Evolutionary conservation across 1,284 basidiomycete species (phyloP).

Genomic region (Trichosporon sp.): DNA sequence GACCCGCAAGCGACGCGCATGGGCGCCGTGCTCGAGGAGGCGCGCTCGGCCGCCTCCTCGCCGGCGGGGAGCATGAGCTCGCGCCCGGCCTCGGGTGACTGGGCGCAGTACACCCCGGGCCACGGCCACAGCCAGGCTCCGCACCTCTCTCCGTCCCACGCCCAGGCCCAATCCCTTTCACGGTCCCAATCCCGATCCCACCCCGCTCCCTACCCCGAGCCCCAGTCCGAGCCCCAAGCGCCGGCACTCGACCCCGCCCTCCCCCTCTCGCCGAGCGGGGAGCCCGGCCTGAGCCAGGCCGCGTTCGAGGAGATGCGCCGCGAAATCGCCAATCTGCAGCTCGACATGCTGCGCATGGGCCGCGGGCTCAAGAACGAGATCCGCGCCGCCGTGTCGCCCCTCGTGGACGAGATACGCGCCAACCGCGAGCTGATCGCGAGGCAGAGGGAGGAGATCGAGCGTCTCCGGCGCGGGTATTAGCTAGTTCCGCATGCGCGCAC

Average conservation of each 20-base stretch:
- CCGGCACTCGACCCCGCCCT: neutral
- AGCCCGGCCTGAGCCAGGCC: neutral
- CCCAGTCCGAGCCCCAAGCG: neutral
- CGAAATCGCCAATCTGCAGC: slow-evolving; percentile 31
- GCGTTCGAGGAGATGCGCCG: slow-evolving; percentile 23
- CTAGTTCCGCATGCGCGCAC: neutral
- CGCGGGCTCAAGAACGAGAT: slow-evolving; percentile 34
- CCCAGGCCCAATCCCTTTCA: neutral
- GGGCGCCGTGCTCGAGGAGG: neutral
- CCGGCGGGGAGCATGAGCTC: neutral
- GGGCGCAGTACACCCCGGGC: neutral
- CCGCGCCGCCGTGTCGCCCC: slow-evolving; percentile 24
- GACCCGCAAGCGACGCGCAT: neutral
- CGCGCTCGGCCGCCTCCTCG: neutral
- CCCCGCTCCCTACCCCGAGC: too few relatives aligned
- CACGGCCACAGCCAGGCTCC: too few relatives aligned
- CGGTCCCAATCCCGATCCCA: neutral
- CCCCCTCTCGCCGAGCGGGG: neutral
- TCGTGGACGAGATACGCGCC: slow-evolving; percentile 26
- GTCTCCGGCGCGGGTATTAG: slow-evolving; percentile 29
- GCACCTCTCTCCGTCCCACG: too few relatives aligned
- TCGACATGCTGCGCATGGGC: slow-evolving; percentile 39
- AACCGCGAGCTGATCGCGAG: slow-evolving; percentile 28
- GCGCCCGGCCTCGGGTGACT: neutral
- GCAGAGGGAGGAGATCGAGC: slow-evolving; percentile 34